These are phyloP conservation scores for Trichoderma sp. DNA, from an alignment of 2,329 filamentous ascomycete species.

Conservation along the genomic window DNA sequence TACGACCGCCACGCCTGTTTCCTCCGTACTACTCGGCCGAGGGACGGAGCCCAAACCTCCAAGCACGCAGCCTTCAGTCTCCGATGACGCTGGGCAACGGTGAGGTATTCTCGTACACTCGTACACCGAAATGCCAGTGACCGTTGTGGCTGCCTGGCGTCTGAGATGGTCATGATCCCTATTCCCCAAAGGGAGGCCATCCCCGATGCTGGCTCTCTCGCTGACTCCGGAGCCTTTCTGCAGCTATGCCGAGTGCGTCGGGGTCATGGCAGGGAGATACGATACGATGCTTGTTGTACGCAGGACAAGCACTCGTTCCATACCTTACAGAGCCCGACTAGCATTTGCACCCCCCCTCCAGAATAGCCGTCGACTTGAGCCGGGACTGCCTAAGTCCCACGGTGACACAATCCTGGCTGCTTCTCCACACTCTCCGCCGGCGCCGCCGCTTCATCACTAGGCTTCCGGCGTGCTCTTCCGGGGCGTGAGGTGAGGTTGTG, in stretches of 20 bases:
- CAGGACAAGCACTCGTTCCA: not conserved
- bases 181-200: slow-evolving; percentile 9
- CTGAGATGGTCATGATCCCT: not conserved
- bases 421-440: slow-evolving; percentile 17
- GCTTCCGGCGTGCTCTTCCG: slow-evolving; percentile 7
- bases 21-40: not conserved
- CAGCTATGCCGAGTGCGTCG: slow-evolving; percentile 6
- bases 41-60: not conserved
- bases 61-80: not conserved
- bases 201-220: not conserved
- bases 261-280: not conserved
- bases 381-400: slow-evolving; percentile 6
- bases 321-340: not conserved
- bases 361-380: slow-evolving; percentile 17
- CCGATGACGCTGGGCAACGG: not conserved
- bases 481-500: not conserved
- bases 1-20: not conserved
- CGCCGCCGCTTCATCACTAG: slow-evolving; percentile 3
- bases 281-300: not conserved
- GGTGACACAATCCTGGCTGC: slow-evolving; percentile 12
- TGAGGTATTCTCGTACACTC: not conserved
- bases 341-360: not conserved
- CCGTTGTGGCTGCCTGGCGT: slow-evolving; percentile 1
- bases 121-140: not conserved
- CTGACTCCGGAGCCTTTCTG: not conserved